Evolutionary conservation across 768 basidiomycete species (phyloP), one percentile per base, ranked within the genome.

Genomic region (Suillus subalutaceus): DNA sequence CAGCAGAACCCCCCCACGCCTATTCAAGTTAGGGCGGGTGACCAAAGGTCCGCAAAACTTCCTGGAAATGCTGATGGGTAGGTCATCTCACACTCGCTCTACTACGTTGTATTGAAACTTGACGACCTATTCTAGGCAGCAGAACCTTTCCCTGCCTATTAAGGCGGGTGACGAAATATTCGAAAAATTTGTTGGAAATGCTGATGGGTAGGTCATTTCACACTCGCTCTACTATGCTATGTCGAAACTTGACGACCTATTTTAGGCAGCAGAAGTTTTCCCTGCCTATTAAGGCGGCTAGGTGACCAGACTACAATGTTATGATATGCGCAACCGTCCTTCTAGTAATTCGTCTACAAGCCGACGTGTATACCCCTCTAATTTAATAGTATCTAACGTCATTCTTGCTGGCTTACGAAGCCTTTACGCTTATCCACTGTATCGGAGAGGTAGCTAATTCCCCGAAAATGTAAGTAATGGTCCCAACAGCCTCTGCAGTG

Each of bases 61-160:
- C n/a, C n/a, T n/a, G n/a, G n/a, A n/a, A 32, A 75, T 18, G 53
- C 26, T 30, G 58, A 60, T 60, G 32, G 32, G 32, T 35, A 35
- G 32, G 32, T 35, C 6, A 35, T 35, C 40, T 59, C 10, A 6
- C 58, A 18, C 40, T 60, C 40, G 18, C 16, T 0, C 41, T 41
- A 26, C 9, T 41, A 30, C 30, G 26, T 1, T 60, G 7, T 12
- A 10, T 43, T 20, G 48, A 50, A 13, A 50, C 13, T 50, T 15
- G 26, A 60, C 40, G 58, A 18, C 16, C 26, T 30, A 18, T 23
- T 60, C n/a, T 41, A 60, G 58, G 58, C 40, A 60, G 18, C 40
- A 38, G 58, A 41, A 60, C 18, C 58, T 43, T 41, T 41, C 58
- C 6, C 26, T 40, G 4, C 58, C 26, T 18, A 18, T 43, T 30